Evolutionary conservation across 2,329 filamentous ascomycete species (phyloP), one percentile per base, ranked within the genome.

Genomic region (Triangularia setosa): DNA sequence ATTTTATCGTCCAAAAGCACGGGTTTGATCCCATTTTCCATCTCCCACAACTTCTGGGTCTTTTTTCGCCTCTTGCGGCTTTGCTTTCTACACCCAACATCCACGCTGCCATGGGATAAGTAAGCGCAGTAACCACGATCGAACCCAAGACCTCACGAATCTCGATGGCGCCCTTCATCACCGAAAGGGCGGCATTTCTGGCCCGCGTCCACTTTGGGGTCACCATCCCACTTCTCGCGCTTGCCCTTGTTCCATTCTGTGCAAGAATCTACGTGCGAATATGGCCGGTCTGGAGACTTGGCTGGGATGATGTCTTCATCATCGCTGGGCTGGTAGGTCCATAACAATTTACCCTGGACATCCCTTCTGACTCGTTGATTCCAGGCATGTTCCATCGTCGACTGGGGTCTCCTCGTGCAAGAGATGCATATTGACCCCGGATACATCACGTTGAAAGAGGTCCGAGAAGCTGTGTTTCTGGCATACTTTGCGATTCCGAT

Each of bases 401-500:
- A 68, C 60, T 69, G 64, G 66, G 63, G 44, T 6, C 52, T 69
- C 2, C 60, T 68, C n/a, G 25, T 25, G 5, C 4, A 16, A 5
- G 64, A 63, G 18, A 58, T 64, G 25, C 63, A 59, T 27, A 11
- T 65, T 2, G n/a, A 65, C 6, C 53, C 64, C 0, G 53, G 61
- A 9, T 7, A 44, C 3, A 65, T 68, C 57, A 23, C 61, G 12
- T 24, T 56, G 12, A 30, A 48, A 9, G 25, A 54, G 3, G 35
- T 62, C 7, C n/a, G 16, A 18, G 40, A 52, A 16, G 57, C 59
- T 6, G 54, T 63, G 40, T 63, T 40, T n/a, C 24, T 60, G 11
- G 59, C 66, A 11, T 64, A 68, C 55, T 35, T 68, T 55, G 66
- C 61, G 44, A 65, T 67, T n/a, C 60, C 65, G 5, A n/a, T 69